A percentile compares a stretch with the other conserved stretches of the same genome.
Conservation (phyloP, 2,329 filamentous ascomycete species). For the Furcasterigmium furcatum region DNA sequence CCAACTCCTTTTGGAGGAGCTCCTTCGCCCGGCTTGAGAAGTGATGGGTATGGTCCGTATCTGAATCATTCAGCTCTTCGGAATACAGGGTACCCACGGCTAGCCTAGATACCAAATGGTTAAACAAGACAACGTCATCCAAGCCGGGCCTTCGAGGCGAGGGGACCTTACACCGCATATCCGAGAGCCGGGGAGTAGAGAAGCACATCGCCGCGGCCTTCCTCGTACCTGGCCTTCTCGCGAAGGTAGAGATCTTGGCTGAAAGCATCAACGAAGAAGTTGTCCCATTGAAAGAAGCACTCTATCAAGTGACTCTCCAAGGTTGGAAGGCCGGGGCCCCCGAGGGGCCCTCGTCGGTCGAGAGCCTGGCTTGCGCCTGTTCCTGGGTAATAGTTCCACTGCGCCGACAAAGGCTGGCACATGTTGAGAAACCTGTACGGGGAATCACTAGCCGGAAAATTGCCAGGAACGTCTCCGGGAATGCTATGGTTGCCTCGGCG, state of each 20-base stretch:
- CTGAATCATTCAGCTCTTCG: not conserved
- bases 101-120: not conserved
- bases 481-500: not conserved
- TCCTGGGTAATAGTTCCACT: not conserved
- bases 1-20: not conserved
- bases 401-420: not conserved
- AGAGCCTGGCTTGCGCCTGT: no score
- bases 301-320: not conserved
- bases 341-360: not conserved
- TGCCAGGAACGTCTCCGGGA: not conserved
- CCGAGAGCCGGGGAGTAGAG: slow-evolving; percentile 4
- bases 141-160: not conserved
- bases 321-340: not conserved
- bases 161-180: slow-evolving; percentile 4
- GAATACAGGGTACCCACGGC: not conserved
- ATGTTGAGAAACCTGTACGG: not conserved
- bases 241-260: not conserved
- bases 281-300: not conserved
- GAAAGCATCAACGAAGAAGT: not conserved
- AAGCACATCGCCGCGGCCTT: not conserved
- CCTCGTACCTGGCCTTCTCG: not conserved
- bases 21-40: not conserved
- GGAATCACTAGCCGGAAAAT: no score
- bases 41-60: not conserved
- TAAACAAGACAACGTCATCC: no score